Evolutionary conservation across 108 stramenopile species (phyloP).

Genomic region (Cyclotella sp.): DNA sequence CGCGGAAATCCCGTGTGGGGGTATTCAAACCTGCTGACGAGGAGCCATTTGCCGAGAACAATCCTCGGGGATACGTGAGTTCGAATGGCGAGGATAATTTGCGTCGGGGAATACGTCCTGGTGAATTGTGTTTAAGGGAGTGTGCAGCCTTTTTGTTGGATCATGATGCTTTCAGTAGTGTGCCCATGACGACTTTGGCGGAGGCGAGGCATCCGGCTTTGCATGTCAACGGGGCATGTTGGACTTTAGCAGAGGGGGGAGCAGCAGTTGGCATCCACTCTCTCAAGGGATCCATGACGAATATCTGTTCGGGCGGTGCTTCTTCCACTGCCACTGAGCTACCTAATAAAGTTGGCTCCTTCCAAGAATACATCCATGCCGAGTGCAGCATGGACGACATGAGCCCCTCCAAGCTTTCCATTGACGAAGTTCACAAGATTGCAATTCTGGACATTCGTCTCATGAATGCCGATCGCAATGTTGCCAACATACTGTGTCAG

Average conservation of each 20-base stretch:
- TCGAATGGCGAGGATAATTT: slow-evolving; percentile 59
- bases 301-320: background rate
- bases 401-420: slow-evolving; percentile 80
- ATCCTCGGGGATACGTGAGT: slow-evolving; percentile 89
- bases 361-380: slow-evolving; percentile 91
- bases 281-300: slow-evolving; percentile 27
- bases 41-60: slow-evolving; percentile 97
- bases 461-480: slow-evolving; percentile 97
- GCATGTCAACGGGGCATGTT: slow-evolving; percentile 73
- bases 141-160: slow-evolving; percentile 97
- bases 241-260: slow-evolving; percentile 79
- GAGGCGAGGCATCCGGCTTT: slow-evolving; percentile 93
- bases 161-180: slow-evolving; percentile 82
- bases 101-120: slow-evolving; percentile 90
- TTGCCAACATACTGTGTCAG: slow-evolving; percentile 92
- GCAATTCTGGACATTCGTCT: slow-evolving; percentile 97
- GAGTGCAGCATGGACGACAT: slow-evolving; percentile 95
- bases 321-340: slow-evolving; percentile 16
- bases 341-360: slow-evolving; percentile 90
- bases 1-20: slow-evolving; percentile 79
- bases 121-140: slow-evolving; percentile 96
- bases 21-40: slow-evolving; percentile 99
- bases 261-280: slow-evolving; percentile 88
- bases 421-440: slow-evolving; percentile 96
- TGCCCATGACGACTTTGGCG: slow-evolving; percentile 96